These are phyloP conservation scores for Sclerotiophoma versabilis DNA, from an alignment of 2,329 filamentous ascomycete genomes.

Conservation along the genomic window DNA sequence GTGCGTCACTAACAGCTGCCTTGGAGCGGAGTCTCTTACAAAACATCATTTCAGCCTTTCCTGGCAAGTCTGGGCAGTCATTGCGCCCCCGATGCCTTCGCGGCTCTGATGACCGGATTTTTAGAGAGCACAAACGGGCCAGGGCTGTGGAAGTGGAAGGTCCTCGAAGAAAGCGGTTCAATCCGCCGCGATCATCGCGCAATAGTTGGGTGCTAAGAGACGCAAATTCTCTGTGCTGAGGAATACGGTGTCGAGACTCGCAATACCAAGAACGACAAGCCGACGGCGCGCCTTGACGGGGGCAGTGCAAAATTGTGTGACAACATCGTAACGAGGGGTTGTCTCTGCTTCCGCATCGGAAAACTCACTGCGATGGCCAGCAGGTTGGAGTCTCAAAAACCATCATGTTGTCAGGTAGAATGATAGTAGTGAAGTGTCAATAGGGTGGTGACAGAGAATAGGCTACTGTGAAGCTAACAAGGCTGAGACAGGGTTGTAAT, in stretches of 20 bases:
- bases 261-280: conserved; percentile 1
- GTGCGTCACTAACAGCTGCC: conserved; percentile 10
- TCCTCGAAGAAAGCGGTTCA: neutral
- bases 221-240: no score
- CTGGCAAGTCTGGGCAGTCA: conserved; percentile 11
- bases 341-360: neutral
- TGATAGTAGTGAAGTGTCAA: neutral
- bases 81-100: conserved; percentile 5
- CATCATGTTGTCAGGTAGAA: neutral
- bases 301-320: conserved; percentile 18
- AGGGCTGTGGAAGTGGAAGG: neutral
- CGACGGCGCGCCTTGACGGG: conserved; percentile 13
- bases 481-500: neutral
- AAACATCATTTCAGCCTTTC: conserved; percentile 1
- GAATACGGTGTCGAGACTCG: neutral
- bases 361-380: no score
- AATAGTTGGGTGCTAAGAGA: neutral
- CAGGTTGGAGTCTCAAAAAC: neutral
- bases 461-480: conserved; percentile 1
- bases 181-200: neutral
- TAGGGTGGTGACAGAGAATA: neutral
- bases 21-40: neutral
- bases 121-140: neutral
- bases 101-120: neutral
- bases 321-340: neutral